phyloP scores from a whole-genome alignment of 768 basidiomycete species.

The Trametes maxima region DNA sequence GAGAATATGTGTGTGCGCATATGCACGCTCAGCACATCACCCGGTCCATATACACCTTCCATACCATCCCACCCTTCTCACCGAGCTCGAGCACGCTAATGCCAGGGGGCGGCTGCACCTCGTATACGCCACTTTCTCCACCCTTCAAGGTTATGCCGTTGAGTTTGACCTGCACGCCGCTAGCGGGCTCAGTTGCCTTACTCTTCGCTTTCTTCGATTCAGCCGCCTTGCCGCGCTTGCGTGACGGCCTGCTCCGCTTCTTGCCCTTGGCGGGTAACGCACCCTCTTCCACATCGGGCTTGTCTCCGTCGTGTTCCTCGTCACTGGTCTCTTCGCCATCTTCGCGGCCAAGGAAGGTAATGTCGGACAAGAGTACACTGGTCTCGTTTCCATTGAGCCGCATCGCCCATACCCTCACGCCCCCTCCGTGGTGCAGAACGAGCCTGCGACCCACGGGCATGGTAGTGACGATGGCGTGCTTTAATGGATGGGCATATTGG shows the following conservation, averaged over 20 bases:
- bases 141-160: conserved; percentile 54
- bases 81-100: conserved; percentile 70
- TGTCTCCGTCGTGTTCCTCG: conserved; percentile 26
- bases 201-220: conserved; percentile 23
- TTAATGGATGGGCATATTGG: conserved; percentile 36
- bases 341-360: conserved; percentile 47
- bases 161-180: conserved; percentile 63
- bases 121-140: conserved; percentile 60
- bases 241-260: conserved; percentile 24
- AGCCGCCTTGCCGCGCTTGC: conserved; percentile 24
- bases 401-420: conserved; percentile 75
- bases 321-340: conserved; percentile 53
- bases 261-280: conserved; percentile 5
- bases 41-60: conserved; percentile 63
- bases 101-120: conserved; percentile 59
- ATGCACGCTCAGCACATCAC: conserved; percentile 1
- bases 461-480: conserved; percentile 53
- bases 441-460: conserved; percentile 62
- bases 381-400: conserved; percentile 61
- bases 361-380: conserved; percentile 52
- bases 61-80: conserved; percentile 65
- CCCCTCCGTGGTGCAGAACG: conserved; percentile 63
- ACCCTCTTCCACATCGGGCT: conserved; percentile 30
- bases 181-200: conserved; percentile 25
- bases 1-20: background rate